Base-by-base conservation (phyloP, 148 eudicot genomes). In the Agrostemma githago region DNA sequence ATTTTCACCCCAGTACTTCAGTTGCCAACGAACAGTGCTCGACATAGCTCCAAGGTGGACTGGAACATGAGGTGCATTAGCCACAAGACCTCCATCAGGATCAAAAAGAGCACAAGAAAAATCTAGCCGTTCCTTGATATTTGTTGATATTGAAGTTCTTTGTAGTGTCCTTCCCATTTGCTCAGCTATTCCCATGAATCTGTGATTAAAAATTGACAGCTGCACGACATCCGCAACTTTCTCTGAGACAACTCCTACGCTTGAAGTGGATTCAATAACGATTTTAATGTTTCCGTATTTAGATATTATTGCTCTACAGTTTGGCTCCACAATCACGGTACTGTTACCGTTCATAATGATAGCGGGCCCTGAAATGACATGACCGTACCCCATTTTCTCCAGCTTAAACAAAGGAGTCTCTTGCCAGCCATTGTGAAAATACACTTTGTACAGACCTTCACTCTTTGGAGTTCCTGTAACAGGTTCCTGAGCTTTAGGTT, bases 41-140 rank as follows among this genome's bases (percentile, higher is more conserved):
- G 99, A 92, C 99, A 95, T 95, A 66, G 99, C 99, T 44, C 99
- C 99, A 69, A 95, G 85, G 83, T 95, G 99, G 20, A 95, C 99
- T 0, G 99, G 99, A 75, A 95, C 99, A 83, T 95, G 99, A 41
- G 99, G 99, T 41, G 99, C 99, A 82, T 95, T 95, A 34, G 99
- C 99, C 6, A 95, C 99, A 46, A 95, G 83, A 10, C 99, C 99
- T 21, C 97, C 97, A 77, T 90, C 89, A 51, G 99, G 99, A 75
- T 89, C 96, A 74, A 95, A 95, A 68, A 95, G 92, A 62, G 99
- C 99, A 79, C 99, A 95, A 14, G 99, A 95, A 77, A 95, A 95
- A 80, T 95, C 99, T 14, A 95, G 83, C 38, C 97, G 81, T 80
- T 95, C 99, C 79, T 95, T 95, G 17, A 95, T 95, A 79, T 95